Evolutionary conservation across 2,329 filamentous ascomycete species (phyloP).

Genomic region (Ciborinia camelliae): DNA sequence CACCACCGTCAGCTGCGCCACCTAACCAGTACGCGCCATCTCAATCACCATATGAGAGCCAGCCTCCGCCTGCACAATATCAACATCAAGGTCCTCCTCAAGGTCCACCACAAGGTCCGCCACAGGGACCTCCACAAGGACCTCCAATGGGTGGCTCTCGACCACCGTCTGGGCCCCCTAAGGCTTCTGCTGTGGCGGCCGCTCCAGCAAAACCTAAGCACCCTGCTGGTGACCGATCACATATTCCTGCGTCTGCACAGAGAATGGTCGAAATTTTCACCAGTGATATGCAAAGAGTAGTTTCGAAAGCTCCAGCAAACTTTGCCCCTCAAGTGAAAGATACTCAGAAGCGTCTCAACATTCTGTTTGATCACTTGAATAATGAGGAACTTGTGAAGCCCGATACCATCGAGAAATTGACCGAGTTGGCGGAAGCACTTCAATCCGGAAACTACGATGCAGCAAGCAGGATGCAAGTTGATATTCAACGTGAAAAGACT

Average conservation of each 20-base stretch:
- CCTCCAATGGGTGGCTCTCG: conserved; percentile 43
- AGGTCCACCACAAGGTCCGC: conserved; percentile 45
- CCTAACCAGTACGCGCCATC: conserved; percentile 61
- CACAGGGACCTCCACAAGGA: conserved; percentile 39
- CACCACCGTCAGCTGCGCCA: conserved; percentile 41
- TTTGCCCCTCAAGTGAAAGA: conserved; percentile 90
- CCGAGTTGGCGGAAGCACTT: conserved; percentile 62
- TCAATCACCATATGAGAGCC: conserved; percentile 51
- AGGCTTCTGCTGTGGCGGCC: conserved; percentile 29
- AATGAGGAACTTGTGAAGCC: conserved; percentile 86
- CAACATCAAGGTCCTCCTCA: conserved; percentile 43
- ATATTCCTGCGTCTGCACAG: conserved; percentile 75
- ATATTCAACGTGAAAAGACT: conserved; percentile 72
- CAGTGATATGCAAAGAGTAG: conserved; percentile 84
- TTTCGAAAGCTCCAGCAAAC: conserved; percentile 76
- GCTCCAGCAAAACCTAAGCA: conserved; percentile 60
- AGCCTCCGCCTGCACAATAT: conserved; percentile 41
- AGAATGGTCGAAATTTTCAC: conserved; percentile 77
- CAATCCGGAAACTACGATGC: conserved; percentile 65
- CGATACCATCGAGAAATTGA: conserved; percentile 68
- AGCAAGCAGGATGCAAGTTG: conserved; percentile 66
- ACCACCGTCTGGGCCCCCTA: conserved; percentile 41
- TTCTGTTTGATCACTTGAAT: conserved; percentile 96
- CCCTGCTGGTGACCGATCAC: conserved; percentile 81
- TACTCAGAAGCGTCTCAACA: conserved; percentile 85